Evolutionary conservation across 2,329 filamentous ascomycete species (phyloP), one percentile per base, ranked within the genome.

Genomic region (Biscogniauxia sp.): DNA sequence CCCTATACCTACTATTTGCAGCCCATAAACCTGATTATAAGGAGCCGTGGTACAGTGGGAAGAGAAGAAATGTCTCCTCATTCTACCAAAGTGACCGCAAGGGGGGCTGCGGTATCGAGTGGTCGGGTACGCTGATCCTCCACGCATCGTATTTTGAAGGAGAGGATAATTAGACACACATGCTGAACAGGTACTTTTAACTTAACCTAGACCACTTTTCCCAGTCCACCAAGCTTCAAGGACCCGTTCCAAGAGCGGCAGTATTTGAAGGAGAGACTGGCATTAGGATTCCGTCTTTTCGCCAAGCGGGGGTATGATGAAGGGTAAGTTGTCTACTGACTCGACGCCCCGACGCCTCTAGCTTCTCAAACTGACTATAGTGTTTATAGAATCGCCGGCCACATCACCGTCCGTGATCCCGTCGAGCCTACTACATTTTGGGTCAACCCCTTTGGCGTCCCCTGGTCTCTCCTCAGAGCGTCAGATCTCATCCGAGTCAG

Each of bases 401-500:
- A 88, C 68, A 88, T 88, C 64, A 88, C 85, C 1, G 69, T 88
- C 25, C 79, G 84, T 25, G 75, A 88, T 63, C 86, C 86, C 0
- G 80, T 88, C 6, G 80, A 86, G 49, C 82, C 83, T 0, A 73
- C 77, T 5, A 84, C 80, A 0, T 88, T 88, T 75, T 88, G 86
- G 87, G 84, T 90, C 4, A 89, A 89, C 65, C 87, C 87, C 0
- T 87, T 89, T 59, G 86, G 86, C 11, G 79, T 85, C 1, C 80
- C 84, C 2, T 89, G 88, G 74, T 83, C 82, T 5, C 76, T 85
- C 57, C 83, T 90, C 51, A 88, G 84, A 59, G 80, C 82, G 0
- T 87, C 84, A 0, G 87, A 91, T 64, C 79, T 91, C n/a, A 89
- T 91, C 57, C 84, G 82, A 17, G 87, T 91, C 1, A 80, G 88